phyloP scores from a whole-genome alignment of 108 stramenopile genomes.

The Asterionellopsis glacialis region DNA sequence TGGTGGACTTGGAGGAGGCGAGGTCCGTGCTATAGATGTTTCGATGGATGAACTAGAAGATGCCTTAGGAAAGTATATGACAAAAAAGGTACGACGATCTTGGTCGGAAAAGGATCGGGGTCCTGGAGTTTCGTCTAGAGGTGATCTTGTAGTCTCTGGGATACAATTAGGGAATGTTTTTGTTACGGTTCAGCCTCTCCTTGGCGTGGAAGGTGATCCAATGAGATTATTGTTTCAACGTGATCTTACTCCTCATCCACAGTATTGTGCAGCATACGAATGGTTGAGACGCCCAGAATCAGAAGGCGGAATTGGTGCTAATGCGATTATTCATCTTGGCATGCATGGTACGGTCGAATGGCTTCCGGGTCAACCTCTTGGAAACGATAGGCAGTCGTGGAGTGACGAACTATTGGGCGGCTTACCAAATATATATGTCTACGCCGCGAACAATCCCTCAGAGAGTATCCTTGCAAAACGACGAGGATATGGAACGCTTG shows the following conservation, averaged over 20 bases:
- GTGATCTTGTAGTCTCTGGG: constrained; percentile 71
- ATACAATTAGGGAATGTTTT: constrained; percentile 81
- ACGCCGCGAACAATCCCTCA: constrained; percentile 83
- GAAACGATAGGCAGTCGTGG: constrained; percentile 79
- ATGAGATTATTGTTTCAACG: constrained; percentile 84
- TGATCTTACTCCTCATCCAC: constrained; percentile 85
- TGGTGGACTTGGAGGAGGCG: constrained; percentile 62
- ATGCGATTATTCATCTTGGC: constrained; percentile 83
- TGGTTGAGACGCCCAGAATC: constrained; percentile 50
- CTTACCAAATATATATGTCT: constrained; percentile 79
- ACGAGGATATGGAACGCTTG: constrained; percentile 78
- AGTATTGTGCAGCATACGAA: constrained; percentile 79
- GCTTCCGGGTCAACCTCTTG: constrained; percentile 78
- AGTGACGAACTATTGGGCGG: constrained; percentile 66
- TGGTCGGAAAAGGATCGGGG: constrained; percentile 66
- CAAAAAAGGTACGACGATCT: constrained; percentile 57
- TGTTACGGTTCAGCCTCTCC: constrained; percentile 76
- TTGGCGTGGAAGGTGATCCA: constrained; percentile 87
- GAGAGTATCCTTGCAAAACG: constrained; percentile 88
- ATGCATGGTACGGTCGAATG: constrained; percentile 83
- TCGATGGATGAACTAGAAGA: constrained; percentile 56
- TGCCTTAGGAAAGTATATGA: constrained; percentile 70
- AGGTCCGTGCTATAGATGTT: constrained; percentile 44
- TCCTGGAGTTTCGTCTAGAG: constrained; percentile 51
- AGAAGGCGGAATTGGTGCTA: constrained; percentile 38